Evolutionary conservation across 306 rosid genomes (phyloP), one percentile per base, ranked within the genome.

Genomic region (Sechiopsis laciniata): DNA sequence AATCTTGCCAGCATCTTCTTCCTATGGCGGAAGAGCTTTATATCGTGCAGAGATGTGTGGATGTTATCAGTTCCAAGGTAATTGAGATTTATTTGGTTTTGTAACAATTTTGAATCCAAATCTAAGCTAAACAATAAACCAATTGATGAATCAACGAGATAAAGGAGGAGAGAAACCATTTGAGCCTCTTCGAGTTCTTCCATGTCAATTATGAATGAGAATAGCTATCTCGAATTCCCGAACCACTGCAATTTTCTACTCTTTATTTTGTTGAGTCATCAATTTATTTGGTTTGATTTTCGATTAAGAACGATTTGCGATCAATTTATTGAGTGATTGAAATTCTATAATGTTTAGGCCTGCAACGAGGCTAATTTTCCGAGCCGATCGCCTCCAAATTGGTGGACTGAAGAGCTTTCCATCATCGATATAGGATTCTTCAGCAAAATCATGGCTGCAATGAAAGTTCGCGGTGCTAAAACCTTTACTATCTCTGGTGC

Each of bases 341-440:
- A 26, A 17, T 75, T 61, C 12, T 50, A 6, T 17, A 20, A 46
- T 53, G 19, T 17, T 21, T 26, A 79, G 87, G 88, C 81, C 3
- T 85, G 88, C 74, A 81, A 80, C 26, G 99, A 94, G 76, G 88
- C 92, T 0, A 89, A 72, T 20, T 89, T 87, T 46, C 97, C 97
- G 0, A 86, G 88, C 75, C 86, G 91, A 0, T 76, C 99, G 9
- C 96, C 96, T 21, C 88, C 91, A 45, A 89, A 89, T 13, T 89
- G 96, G 99, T 94, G 97, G 97, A 86, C 92, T n/a, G 92, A 87
- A 82, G 97, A 90, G 67, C 85, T 94, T 3, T 77, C 91, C 4
- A 77, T 83, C 0, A 78, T 94, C 9, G 87, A 85, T 54, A 76
- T 94, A 0, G 83, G 78, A 8, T 84, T 77, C 53, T 85, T 94